phyloP scores from a whole-genome alignment of 2,329 filamentous ascomycete genomes.

The Monosporascus cannonballus region DNA sequence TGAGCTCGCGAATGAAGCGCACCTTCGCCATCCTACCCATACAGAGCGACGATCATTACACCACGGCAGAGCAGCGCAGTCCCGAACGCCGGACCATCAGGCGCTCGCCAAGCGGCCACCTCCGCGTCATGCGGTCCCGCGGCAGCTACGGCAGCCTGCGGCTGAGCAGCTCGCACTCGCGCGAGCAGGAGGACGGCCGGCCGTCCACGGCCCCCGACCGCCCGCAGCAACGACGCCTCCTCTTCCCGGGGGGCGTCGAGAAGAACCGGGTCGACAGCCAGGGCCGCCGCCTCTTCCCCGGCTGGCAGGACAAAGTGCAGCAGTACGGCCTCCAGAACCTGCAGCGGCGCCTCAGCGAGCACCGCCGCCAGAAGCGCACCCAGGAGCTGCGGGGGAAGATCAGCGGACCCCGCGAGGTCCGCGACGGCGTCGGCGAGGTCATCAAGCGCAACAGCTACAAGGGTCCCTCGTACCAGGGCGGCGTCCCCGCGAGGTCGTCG shows the following conservation, averaged over 20 bases:
- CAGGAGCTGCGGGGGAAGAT: constrained; percentile 55
- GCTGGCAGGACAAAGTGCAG: constrained; percentile 42
- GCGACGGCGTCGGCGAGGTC: constrained; percentile 53
- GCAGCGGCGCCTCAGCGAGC: constrained; percentile 50
- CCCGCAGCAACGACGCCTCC: constrained; percentile 15
- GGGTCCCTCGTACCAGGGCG: constrained; percentile 25
- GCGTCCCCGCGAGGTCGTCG: background rate
- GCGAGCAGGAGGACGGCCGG: constrained; percentile 18
- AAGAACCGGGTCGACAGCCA: constrained; percentile 23
- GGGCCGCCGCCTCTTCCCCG: constrained; percentile 26
- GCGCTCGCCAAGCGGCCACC: constrained; percentile 52
- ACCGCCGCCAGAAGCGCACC: constrained; percentile 51
- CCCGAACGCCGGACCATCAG: constrained; percentile 52
- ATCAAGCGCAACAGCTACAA: constrained; percentile 39
- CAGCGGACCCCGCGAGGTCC: constrained; percentile 50
- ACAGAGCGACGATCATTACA: constrained; percentile 34
- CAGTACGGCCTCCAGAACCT: constrained; percentile 44
- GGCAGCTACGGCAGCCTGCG: constrained; percentile 31
- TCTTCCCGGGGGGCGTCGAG: constrained; percentile 18
- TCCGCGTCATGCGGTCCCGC: constrained; percentile 51
- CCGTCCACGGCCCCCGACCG: constrained; percentile 31
- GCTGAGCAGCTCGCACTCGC: constrained; percentile 15
- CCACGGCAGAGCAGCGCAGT: constrained; percentile 25
- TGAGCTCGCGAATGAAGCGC: constrained; percentile 48
- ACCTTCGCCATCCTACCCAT: constrained; percentile 57